Percentiles rank a stretch among this genome's conserved stretches.
phyloP scores from a whole-genome alignment of 495 filamentous ascomycete genomes.

The Aspergillus bridgeri region DNA sequence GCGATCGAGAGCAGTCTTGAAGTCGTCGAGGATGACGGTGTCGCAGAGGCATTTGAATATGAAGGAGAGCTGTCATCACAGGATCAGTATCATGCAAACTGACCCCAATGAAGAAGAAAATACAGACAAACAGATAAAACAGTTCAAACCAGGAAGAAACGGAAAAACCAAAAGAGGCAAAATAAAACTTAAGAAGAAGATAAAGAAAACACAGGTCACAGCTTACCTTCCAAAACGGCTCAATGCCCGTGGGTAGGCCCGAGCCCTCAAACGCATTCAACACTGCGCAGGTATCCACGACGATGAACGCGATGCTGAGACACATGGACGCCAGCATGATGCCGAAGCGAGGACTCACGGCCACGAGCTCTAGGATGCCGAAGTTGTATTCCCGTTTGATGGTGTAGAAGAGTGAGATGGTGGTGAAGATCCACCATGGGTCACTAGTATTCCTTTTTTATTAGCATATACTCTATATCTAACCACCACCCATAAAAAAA shows the following conservation, averaged over 20 bases:
- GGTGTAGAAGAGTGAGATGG: slow-evolving; percentile 47
- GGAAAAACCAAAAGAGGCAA: slow-evolving; percentile 13
- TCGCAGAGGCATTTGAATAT: slow-evolving; percentile 61
- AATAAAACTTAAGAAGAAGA: no score
- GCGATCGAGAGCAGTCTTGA: slow-evolving; percentile 55
- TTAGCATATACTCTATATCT: neutral
- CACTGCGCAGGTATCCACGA: slow-evolving; percentile 45
- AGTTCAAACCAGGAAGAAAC: no score
- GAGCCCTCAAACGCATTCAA: slow-evolving; percentile 24
- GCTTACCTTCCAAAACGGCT: slow-evolving; percentile 47
- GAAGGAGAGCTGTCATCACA: slow-evolving; percentile 43
- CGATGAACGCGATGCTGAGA: slow-evolving; percentile 51
- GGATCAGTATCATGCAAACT: no score
- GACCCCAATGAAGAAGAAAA: neutral
- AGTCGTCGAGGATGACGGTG: slow-evolving; percentile 57
- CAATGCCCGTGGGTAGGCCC: slow-evolving; percentile 29
- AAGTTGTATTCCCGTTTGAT: slow-evolving; percentile 54
- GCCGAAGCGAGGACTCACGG: slow-evolving; percentile 52
- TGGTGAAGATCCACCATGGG: slow-evolving; percentile 60
- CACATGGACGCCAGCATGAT: slow-evolving; percentile 55
- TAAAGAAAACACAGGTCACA: no score
- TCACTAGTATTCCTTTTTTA: slow-evolving; percentile 22
- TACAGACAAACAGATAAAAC: neutral
- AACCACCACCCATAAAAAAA: neutral
- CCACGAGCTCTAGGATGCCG: slow-evolving; percentile 43